These are phyloP conservation scores for Sugiyamaella paludigena DNA, from an alignment of 1,139 yeast genomes.

Conservation along the genomic window DNA sequence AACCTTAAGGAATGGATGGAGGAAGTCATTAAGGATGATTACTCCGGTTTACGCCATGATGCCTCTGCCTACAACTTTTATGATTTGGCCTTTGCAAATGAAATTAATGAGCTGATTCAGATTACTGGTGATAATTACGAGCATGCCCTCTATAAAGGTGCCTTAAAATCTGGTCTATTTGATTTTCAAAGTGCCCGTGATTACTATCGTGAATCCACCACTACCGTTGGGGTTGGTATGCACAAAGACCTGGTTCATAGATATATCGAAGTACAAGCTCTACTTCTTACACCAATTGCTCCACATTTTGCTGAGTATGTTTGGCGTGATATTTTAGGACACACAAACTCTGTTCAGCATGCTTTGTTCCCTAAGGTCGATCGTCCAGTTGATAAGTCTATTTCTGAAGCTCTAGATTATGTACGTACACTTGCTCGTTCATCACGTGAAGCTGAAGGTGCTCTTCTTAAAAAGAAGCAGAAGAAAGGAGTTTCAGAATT, in stretches of 20 bases:
- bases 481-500: slow-evolving; percentile 66
- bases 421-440: slow-evolving; percentile 75
- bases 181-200: slow-evolving; percentile 96
- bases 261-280: slow-evolving; percentile 81
- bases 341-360: slow-evolving; percentile 57
- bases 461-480: slow-evolving; percentile 75
- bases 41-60: slow-evolving; percentile 67
- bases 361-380: slow-evolving; percentile 76
- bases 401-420: slow-evolving; percentile 69
- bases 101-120: slow-evolving; percentile 79
- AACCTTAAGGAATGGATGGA: slow-evolving; percentile 96
- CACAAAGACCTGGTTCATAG: slow-evolving; percentile 76
- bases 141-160: slow-evolving; percentile 78
- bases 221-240: slow-evolving; percentile 57
- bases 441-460: slow-evolving; percentile 90
- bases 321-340: slow-evolving; percentile 75
- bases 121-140: slow-evolving; percentile 68
- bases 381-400: slow-evolving; percentile 59
- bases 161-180: slow-evolving; percentile 85
- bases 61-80: slow-evolving; percentile 55
- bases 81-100: slow-evolving; percentile 89
- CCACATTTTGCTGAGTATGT: slow-evolving; percentile 94
- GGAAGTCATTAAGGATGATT: slow-evolving; percentile 54
- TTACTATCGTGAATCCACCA: slow-evolving; percentile 82
- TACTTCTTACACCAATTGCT: slow-evolving; percentile 86